These are phyloP conservation scores for Aspergillus pseudonomiae DNA, from an alignment of 2,329 filamentous ascomycete species.

Conservation along the genomic window DNA sequence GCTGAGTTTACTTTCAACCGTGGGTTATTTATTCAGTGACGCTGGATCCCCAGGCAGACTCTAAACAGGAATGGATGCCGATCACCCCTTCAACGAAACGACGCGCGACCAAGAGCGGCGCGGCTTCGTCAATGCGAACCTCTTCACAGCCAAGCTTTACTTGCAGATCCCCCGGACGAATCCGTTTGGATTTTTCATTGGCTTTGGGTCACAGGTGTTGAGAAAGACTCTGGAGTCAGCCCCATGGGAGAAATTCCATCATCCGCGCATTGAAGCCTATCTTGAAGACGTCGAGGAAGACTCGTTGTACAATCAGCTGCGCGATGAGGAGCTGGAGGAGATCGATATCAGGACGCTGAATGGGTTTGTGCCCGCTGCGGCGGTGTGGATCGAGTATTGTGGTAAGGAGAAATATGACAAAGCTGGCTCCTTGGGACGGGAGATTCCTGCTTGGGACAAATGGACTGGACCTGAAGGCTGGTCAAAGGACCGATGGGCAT, in stretches of 20 bases:
- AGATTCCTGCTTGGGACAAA: background rate
- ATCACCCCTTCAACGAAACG: background rate
- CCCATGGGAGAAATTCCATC: background rate
- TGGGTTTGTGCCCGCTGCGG: conserved; percentile 10
- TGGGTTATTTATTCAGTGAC: background rate
- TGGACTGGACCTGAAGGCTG: conserved; percentile 6
- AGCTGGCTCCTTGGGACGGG: background rate
- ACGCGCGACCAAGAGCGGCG: background rate
- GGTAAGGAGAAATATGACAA: conserved; percentile 5
- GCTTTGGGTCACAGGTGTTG: background rate
- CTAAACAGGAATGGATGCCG: background rate
- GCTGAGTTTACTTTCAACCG: background rate
- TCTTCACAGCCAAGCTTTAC: conserved; percentile 4
- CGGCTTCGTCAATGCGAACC: background rate
- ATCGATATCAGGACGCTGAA: conserved; percentile 9
- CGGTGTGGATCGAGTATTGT: conserved; percentile 8
- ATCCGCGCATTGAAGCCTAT: background rate
- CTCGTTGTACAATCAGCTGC: background rate
- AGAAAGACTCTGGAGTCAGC: background rate
- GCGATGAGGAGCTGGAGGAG: background rate
- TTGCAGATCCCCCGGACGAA: background rate
- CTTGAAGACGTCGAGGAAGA: background rate
- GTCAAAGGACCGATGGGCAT: conserved; percentile 13
- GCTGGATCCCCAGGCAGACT: background rate
- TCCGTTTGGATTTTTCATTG: background rate